Evolutionary conservation across 2,329 filamentous ascomycete genomes (phyloP), one percentile per base, ranked within the genome.

Genomic region (Mycogone perniciosa): DNA sequence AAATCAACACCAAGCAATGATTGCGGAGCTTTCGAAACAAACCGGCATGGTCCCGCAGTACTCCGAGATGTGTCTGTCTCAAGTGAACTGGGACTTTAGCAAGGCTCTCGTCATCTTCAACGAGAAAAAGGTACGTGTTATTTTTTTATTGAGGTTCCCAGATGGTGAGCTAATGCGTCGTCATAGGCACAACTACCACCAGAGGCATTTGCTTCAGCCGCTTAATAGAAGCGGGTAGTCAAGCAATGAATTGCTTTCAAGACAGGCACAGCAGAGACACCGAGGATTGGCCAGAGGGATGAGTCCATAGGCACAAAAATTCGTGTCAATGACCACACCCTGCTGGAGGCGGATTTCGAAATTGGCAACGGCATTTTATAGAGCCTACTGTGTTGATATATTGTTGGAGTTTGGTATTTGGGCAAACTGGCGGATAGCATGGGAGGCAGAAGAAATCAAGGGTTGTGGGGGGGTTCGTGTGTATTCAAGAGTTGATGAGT

Each of bases 21-120:
- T 95, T 63, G 73, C 82, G 20, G 84, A 93, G 64, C 77, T 96
- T 47, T 85, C 82, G 57, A 82, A 82, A 57, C 82, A 82, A 61
- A 96, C 91, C 1, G 82, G 84, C 51, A 89, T 99, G 83, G 93
- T 82, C 7, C 69, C 84, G 7, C 76, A 87, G 52, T 95, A 87
- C 65, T 86, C 90, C 1, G 80, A 85, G 58, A 80, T 95, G 75
- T 96, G 92, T 60, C 75, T 97, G 11, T 77, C 81, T 3, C 83
- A 90, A 53, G 88, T 85, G 51, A 80, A 77, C 35, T 97, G 90
- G 89, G 81, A 95, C 64, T 81, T 91, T 44, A 80, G 87, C 35
- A 79, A 80, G 57, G 92, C 91, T 2, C 71, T 91, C 58, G 73
- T 77, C 48, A 81, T 88, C 31, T 96, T 96, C 64, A 79, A 85